These are phyloP conservation scores for Coprinopsis sp. DNA, from an alignment of 768 basidiomycete genomes.

Conservation along the genomic window DNA sequence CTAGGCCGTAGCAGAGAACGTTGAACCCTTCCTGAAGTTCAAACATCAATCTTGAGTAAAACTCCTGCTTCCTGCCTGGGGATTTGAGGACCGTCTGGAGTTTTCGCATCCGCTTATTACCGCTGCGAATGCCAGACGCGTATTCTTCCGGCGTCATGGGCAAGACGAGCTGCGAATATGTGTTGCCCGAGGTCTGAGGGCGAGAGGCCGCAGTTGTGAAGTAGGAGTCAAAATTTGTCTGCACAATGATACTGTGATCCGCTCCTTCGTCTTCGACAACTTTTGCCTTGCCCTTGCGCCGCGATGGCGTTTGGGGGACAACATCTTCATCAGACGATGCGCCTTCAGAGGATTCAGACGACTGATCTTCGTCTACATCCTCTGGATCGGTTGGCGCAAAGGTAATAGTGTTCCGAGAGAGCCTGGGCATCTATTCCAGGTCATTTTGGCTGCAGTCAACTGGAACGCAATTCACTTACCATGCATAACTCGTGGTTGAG, in stretches of 20 bases:
- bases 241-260: slow-evolving; percentile 40
- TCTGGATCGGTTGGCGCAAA: neutral
- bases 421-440: too few relatives aligned
- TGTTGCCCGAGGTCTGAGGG: slow-evolving; percentile 68
- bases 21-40: slow-evolving; percentile 86
- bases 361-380: slow-evolving; percentile 12
- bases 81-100: slow-evolving; percentile 29
- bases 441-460: too few relatives aligned
- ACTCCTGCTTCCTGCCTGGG: slow-evolving; percentile 29
- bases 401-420: too few relatives aligned
- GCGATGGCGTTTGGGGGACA: slow-evolving; percentile 7
- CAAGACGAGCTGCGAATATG: slow-evolving; percentile 71
- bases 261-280: slow-evolving; percentile 13
- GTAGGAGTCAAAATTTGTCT: slow-evolving; percentile 82
- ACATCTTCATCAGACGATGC: slow-evolving; percentile 10
- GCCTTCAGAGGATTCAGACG: slow-evolving; percentile 12
- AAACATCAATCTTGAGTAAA: slow-evolving; percentile 57
- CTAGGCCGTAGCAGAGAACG: slow-evolving; percentile 82
- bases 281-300: slow-evolving; percentile 19
- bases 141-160: slow-evolving; percentile 70
- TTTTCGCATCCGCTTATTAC: slow-evolving; percentile 24
- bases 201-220: slow-evolving; percentile 62
- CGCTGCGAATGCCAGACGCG: slow-evolving; percentile 32
- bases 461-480: too few relatives aligned
- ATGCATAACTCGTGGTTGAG: too few relatives aligned